These are phyloP conservation scores for Magnaporthiopsis rhizophila DNA, from an alignment of 2,329 filamentous ascomycete species.

Conservation along the genomic window DNA sequence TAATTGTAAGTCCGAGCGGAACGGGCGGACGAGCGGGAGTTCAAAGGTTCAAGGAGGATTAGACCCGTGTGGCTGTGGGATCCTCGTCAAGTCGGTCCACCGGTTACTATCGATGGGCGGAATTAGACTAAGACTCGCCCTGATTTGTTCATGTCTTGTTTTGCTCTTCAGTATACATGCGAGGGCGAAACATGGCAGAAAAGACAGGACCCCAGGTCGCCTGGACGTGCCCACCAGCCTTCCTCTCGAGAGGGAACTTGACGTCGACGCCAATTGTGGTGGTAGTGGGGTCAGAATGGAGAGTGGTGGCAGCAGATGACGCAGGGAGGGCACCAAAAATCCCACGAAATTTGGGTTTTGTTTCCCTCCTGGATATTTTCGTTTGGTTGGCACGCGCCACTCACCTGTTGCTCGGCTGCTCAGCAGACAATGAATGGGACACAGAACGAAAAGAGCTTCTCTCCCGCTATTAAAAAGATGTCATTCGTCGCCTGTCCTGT, in stretches of 20 bases:
- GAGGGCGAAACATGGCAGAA: neutral
- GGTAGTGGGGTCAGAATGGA: neutral
- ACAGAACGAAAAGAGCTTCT: neutral
- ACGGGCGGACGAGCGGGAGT: neutral
- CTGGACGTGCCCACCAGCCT: neutral
- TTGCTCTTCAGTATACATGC: neutral
- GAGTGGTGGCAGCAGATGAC: neutral
- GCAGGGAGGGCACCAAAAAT: neutral
- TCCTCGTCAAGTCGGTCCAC: neutral
- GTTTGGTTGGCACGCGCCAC: neutral
- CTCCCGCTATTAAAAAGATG: neutral
- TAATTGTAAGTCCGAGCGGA: neutral
- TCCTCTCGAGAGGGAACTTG: neutral
- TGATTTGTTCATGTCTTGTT: too few relatives aligned
- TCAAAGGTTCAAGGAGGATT: neutral
- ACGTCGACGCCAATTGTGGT: neutral
- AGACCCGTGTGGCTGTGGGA: neutral
- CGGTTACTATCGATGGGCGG: neutral
- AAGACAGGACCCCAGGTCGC: neutral
- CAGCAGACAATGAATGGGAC: neutral
- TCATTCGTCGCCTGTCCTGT: neutral
- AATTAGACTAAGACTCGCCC: neutral
- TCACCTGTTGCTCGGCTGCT: neutral
- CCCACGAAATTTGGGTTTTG: neutral
- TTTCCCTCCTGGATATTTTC: neutral